Evolutionary conservation across 148 eudicot genomes (phyloP).

Genomic region (Nyssa sinensis): DNA sequence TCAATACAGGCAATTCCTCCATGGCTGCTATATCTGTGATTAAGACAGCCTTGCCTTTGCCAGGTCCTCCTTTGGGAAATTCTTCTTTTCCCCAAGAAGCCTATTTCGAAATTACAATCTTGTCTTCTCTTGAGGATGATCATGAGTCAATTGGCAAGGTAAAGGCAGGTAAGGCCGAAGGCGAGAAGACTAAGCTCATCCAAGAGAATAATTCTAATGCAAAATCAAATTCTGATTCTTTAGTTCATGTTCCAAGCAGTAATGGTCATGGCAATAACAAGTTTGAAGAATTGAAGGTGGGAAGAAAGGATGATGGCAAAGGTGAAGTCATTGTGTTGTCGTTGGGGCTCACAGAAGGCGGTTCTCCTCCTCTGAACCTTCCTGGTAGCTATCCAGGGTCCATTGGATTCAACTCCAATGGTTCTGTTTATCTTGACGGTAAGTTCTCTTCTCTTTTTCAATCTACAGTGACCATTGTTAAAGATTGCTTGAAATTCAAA

Average conservation of each 20-base stretch:
- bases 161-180: conserved; percentile 16
- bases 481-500: too few species aligned
- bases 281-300: conserved; percentile 30
- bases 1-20: conserved; percentile 5
- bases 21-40: conserved; percentile 28
- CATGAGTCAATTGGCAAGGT: conserved; percentile 6
- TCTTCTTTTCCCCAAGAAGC: conserved; percentile 83
- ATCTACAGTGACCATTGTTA: too few species aligned
- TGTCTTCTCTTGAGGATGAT: conserved; percentile 16
- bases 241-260: conserved; percentile 21
- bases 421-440: conserved; percentile 65
- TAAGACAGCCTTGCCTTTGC: conserved; percentile 61
- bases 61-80: conserved; percentile 66
- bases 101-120: conserved; percentile 66
- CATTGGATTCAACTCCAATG: conserved; percentile 63
- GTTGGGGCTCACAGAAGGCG: conserved; percentile 42
- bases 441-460: too few species aligned
- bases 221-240: conserved; percentile 18
- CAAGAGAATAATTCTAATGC: conserved; percentile 17
- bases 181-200: conserved; percentile 50
- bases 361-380: conserved; percentile 30
- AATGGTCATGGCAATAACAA: conserved; percentile 17
- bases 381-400: conserved; percentile 64
- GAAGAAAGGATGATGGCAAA: conserved; percentile 13
- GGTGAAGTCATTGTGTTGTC: conserved; percentile 21